Base-by-base conservation (phyloP, 352 stramenopile species). In the Pythium phragmiticola region DNA sequence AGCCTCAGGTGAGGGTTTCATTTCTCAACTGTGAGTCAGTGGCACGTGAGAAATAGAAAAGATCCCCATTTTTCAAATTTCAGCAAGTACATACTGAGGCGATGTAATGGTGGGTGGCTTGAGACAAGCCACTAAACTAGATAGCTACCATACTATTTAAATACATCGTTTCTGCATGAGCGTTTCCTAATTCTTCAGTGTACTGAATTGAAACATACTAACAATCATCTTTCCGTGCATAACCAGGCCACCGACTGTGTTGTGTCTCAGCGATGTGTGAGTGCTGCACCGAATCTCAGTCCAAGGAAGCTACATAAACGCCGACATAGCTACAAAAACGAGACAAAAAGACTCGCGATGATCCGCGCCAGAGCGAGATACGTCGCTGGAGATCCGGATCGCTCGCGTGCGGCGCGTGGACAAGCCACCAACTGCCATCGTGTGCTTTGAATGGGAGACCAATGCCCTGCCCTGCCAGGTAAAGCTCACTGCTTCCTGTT, bases 311-410 rank as follows among this genome's bases (percentile, higher is more conserved):
- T 30, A 30, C 26, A 30, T 3, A 30, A 30, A 30, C 26, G 26
- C 26, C 26, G 26, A 30, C 37, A 13, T 17, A 12, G 37, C 14
- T 2, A 42, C 37, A 46, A 7, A 46, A 46, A 46, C 39, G 39
- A 19, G 39, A 16, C 39, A 14, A 46, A 46, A 46, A 7, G 39
- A 19, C 13, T 46, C 39, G 39, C 13, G 16, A 19, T 23, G 39
- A 14, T 19, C n/a, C 41, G 21, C 21, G 21, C 21, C 21, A 21
- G 11, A 47, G 7, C 14, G 9, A 16, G 41, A 21, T 21, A 4
- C 41, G 41, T 16, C 41, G 34, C n/a, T 47, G 41, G 45, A 50
- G 45, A 50, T 50, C 45, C 45, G 45, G 45, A 34, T 50, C 13
- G 19, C 21, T 26, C n/a, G 41, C 41, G 9, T 8, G 17, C 26